Conservation (phyloP, 176 grass and related monocot genomes). For the Oryza coarctata region DNA sequence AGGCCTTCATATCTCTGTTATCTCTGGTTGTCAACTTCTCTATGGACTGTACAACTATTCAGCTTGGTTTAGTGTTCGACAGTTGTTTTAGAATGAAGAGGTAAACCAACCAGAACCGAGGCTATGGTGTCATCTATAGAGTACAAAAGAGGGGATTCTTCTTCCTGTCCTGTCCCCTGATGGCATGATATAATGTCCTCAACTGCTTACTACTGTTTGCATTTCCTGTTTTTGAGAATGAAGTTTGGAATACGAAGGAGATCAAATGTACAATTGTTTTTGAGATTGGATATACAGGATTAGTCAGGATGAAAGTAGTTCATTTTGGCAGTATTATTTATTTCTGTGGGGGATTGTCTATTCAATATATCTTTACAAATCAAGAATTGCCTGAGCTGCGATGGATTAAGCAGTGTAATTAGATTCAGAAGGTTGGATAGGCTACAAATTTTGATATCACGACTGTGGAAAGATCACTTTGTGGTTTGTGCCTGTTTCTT, state of each 20-base stretch:
- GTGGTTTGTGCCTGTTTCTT: background rate
- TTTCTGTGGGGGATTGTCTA: background rate
- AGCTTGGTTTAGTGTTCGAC: background rate
- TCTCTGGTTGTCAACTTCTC: background rate
- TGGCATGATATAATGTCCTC: background rate
- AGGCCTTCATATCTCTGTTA: background rate
- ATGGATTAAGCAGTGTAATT: background rate
- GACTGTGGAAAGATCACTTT: background rate
- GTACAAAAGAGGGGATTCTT: background rate
- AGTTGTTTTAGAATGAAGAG: no score
- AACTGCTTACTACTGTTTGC: background rate
- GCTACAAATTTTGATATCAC: background rate
- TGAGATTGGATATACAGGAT: background rate
- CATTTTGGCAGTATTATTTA: background rate
- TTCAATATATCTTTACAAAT: background rate
- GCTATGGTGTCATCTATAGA: background rate
- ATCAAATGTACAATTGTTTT: background rate
- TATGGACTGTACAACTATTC: background rate
- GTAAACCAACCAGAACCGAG: conserved; percentile 3
- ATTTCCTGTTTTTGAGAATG: conserved; percentile 8
- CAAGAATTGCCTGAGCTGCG: background rate
- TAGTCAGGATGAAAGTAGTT: background rate
- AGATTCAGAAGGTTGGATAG: background rate
- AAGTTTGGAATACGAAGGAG: background rate
- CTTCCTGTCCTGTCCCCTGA: background rate